Evolutionary conservation across 2,329 filamentous ascomycete species (phyloP).

Genomic region (Xylaria sp.): DNA sequence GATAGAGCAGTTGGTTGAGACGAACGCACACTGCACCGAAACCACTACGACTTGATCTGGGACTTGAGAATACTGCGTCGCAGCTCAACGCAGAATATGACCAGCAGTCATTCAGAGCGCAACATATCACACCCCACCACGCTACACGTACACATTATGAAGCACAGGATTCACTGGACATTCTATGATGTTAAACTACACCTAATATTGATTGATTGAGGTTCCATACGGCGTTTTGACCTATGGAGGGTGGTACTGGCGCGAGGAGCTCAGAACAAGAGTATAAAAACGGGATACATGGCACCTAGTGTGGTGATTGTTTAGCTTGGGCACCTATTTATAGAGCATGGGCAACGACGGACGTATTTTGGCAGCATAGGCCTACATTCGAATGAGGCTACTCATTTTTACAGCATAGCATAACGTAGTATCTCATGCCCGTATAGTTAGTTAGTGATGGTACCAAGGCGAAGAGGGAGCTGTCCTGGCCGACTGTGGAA

Average conservation of each 20-base stretch:
- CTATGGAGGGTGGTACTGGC: constrained; percentile 8
- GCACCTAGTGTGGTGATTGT: constrained; percentile 25
- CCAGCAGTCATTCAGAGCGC: constrained; percentile 5
- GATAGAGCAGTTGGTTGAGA: constrained; percentile 65
- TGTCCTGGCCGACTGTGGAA: constrained; percentile 12
- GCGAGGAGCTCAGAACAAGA: constrained; percentile 20
- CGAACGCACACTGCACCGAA: constrained; percentile 18
- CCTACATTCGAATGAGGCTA: constrained; percentile 29
- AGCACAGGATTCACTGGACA: constrained; percentile 16
- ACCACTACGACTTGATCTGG: constrained; percentile 15
- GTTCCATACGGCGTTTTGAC: constrained; percentile 30
- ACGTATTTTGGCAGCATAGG: constrained; percentile 31
- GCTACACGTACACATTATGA: not conserved
- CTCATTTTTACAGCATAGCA: constrained; percentile 29
- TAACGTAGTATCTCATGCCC: constrained; percentile 11
- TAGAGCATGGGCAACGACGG: constrained; percentile 30
- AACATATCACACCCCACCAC: not conserved
- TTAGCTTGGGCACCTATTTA: constrained; percentile 23
- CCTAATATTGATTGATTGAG: constrained; percentile 6
- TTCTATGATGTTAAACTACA: constrained; percentile 5
- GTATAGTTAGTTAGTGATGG: not conserved
- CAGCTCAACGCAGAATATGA: not conserved
- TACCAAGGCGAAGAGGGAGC: constrained; percentile 3
- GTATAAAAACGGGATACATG: constrained; percentile 32
- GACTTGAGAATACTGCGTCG: not conserved